Evolutionary conservation across 129 eudicot genomes (phyloP).

Genomic region (Flaveria sonorensis): DNA sequence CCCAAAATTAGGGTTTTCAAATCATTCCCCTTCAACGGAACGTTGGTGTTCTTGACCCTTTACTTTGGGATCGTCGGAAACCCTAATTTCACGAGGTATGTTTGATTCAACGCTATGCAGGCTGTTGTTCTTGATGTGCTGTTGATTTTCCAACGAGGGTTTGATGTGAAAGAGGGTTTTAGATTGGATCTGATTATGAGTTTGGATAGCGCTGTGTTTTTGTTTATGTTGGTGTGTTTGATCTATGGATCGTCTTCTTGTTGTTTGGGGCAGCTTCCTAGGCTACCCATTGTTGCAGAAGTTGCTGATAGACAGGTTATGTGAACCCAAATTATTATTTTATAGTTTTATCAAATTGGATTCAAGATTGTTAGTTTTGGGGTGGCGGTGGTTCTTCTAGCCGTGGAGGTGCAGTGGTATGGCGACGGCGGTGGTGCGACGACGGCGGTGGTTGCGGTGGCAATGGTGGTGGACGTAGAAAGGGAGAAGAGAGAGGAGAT

Average conservation of each 20-base stretch:
- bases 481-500: too few relatives aligned
- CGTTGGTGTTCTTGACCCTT: conserved; percentile 67
- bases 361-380: conserved; percentile 9
- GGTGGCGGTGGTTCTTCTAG: too few relatives aligned
- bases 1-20: conserved; percentile 87
- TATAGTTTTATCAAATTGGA: neutral
- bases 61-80: conserved; percentile 90
- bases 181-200: conserved; percentile 95
- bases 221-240: conserved; percentile 83
- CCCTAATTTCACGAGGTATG: conserved; percentile 85
- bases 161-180: conserved; percentile 72
- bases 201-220: conserved; percentile 90
- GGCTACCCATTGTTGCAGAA: conserved; percentile 95
- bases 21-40: conserved; percentile 86
- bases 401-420: too few relatives aligned
- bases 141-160: conserved; percentile 81
- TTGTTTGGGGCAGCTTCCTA: conserved; percentile 73
- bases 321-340: conserved; percentile 27
- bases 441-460: too few relatives aligned
- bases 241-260: conserved; percentile 78
- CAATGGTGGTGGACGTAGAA: too few relatives aligned
- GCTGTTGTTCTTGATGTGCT: conserved; percentile 95
- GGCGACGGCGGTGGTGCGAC: too few relatives aligned
- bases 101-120: conserved; percentile 98
- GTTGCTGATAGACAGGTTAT: conserved; percentile 98